Base-by-base conservation (phyloP, 331 rosid species). In the Phaseolus coccineus region DNA sequence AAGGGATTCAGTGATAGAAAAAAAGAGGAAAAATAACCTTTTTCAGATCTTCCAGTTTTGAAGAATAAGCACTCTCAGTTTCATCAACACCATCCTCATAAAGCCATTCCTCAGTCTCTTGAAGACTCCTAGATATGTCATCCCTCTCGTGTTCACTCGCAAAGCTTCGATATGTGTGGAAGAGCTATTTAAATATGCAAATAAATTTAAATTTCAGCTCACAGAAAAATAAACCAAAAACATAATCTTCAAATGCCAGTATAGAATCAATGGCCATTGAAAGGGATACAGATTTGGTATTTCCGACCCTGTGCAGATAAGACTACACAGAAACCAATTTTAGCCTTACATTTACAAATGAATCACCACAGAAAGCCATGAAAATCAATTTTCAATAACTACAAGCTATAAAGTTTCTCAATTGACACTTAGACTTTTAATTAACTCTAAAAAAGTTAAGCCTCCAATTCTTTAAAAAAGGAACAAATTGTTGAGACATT, bases 71-170 rank as follows among this genome's bases (percentile, higher is more conserved):
- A 73, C 80, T 78, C 76, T 91, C 99, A 10, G 97, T 93, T 88
- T 96, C 99, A 83, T 96, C 99, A 67, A 88, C 93, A 80, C 98
- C 99, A 52, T 96, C 99, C 82, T 89, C 99, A 65, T 96, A 93
- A 78, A 96, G 94, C 99, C 99, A 96, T 47, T 96, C 98, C 90
- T 93, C 94, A 57, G 99, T 93, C 86, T 88, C 94, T 81, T 89
- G 98, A 80, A 96, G 91, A 74, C 87, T 93, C 76, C 86, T 82
- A 46, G 98, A 96, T 76, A 96, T 89, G 69, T 78, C 90, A 63
- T 96, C 97, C 85, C 84, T 89, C 90, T 96, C 99, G 80, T 78
- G 84, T 40, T 96, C 97, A 84, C 84, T 91, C 44, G 93, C 88
- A 39, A 87, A 96, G 87, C 90, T 91, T 81, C 91, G 88, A 80